These are phyloP conservation scores for Diaporthe nobilis DNA, from an alignment of 2,329 filamentous ascomycete genomes.

Conservation along the genomic window DNA sequence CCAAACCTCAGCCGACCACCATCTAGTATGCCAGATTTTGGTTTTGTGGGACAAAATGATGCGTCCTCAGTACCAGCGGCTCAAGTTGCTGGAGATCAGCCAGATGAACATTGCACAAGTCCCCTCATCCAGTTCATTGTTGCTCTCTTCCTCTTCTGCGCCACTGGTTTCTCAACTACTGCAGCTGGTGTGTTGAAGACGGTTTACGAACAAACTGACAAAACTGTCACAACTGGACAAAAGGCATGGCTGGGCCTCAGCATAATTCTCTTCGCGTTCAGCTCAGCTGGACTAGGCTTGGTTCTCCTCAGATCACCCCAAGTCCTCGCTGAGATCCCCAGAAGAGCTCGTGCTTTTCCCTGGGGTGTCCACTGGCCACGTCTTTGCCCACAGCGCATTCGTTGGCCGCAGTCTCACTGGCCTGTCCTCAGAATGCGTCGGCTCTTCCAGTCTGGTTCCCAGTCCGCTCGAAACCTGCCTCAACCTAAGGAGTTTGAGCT, in stretches of 20 bases:
- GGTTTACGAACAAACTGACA: background rate
- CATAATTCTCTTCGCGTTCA: background rate
- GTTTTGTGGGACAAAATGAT: accelerated
- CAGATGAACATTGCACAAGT: too few relatives aligned
- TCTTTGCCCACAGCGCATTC: background rate
- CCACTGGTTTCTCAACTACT: background rate
- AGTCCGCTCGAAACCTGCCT: background rate
- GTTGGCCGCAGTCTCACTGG: background rate
- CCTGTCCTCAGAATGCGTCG: background rate
- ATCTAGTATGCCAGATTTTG: background rate
- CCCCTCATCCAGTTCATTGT: too few relatives aligned
- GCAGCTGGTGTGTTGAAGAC: background rate
- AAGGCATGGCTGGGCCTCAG: background rate
- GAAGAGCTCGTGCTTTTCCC: background rate
- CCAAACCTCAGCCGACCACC: background rate
- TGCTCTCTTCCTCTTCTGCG: background rate
- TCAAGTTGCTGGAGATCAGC: background rate
- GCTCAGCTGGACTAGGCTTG: background rate
- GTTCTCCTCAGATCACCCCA: background rate
- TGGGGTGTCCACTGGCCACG: background rate
- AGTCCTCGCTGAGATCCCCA: too few relatives aligned
- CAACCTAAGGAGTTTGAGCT: slow-evolving; percentile 31
- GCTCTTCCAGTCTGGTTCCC: background rate
- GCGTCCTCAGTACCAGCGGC: background rate
- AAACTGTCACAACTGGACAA: background rate